Evolutionary conservation across 768 basidiomycete species (phyloP).

Genomic region (Serendipita sp.): DNA sequence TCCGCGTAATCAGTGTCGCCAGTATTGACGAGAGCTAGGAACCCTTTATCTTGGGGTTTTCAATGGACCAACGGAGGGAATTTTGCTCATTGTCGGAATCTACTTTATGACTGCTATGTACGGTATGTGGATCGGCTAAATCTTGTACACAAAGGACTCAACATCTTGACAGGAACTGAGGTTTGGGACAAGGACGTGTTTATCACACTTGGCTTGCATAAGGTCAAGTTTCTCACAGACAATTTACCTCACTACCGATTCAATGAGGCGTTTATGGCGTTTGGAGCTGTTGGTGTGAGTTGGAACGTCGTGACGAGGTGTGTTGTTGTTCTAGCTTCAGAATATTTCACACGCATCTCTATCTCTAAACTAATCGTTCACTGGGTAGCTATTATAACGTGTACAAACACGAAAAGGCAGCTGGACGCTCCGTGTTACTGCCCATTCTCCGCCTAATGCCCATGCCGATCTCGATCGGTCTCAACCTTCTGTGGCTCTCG

Average conservation of each 20-base stretch:
- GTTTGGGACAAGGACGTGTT: constrained; percentile 65
- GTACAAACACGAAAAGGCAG: constrained; percentile 22
- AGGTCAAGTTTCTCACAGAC: constrained; percentile 29
- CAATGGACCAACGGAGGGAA: constrained; percentile 93
- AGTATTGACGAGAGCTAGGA: constrained; percentile 25
- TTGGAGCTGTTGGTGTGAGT: constrained; percentile 48
- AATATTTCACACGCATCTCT: not conserved
- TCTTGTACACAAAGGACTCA: not conserved
- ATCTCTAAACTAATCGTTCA: too few relatives aligned
- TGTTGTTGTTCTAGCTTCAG: not conserved
- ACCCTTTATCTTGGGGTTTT: constrained; percentile 82
- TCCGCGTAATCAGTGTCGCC: not conserved
- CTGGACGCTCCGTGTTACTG: constrained; percentile 16
- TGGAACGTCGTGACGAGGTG: constrained; percentile 71
- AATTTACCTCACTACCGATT: constrained; percentile 50
- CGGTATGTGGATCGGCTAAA: constrained; percentile 26
- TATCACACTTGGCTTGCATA: constrained; percentile 26
- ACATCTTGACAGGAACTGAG: constrained; percentile 37
- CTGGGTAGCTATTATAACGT: constrained; percentile 49
- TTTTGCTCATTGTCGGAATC: constrained; percentile 64
- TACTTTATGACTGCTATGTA: constrained; percentile 64
- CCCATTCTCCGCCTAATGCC: constrained; percentile 70
- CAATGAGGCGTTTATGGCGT: constrained; percentile 79
- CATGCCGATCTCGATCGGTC: constrained; percentile 48
- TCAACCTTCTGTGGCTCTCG: constrained; percentile 71